Base-by-base conservation (phyloP, 1,284 basidiomycete genomes). In the Grifola frondosa region DNA sequence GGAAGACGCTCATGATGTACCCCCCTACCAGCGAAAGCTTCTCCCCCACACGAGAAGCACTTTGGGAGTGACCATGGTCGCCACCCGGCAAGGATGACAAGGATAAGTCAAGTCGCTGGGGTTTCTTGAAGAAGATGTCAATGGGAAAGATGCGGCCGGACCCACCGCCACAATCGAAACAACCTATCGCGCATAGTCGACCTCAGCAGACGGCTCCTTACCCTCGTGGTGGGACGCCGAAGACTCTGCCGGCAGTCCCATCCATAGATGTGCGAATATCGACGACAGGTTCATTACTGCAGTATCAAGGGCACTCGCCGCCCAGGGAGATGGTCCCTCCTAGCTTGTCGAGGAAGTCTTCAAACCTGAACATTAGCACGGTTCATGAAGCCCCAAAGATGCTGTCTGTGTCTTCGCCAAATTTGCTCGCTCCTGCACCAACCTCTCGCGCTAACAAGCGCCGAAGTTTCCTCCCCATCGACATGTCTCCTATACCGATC, bases 71-170 rank as follows among this genome's bases (percentile, higher is more conserved):
- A 57, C 33, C 49, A 53, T 40, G 56, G 51, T 57, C 52, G 38
- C 52, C 46, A 53, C 62, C 43, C 52, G 57, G 44, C 60, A 67
- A 49, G 52, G 63, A 77, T 25, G 70, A 70, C 31, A 78, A 77
- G 53, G 77, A 80, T 48, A 84, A 84, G 62, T 69, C 69, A 32
- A 80, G 81, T 44, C 81, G 88, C 46, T 95, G 91, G 91, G 91
- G 93, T 3, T 95, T 97, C 70, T 71, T 97, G 48, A 91, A 93
- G 69, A 97, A 97, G 70, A 94, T 97, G 88, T 94, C 91, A 9
- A 93, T 94, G 88, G 86, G 90, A 17, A 88, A 88, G 65, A 84
- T 90, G 67, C 79, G 78, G 58, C 52, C 66, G n/a, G 82, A 87
- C 39, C 64, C 73, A 13, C 72, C 79, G 21, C 62, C 70, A 1